phyloP scores from a whole-genome alignment of 2,329 filamentous ascomycete genomes.

The Ascochyta lentis region DNA sequence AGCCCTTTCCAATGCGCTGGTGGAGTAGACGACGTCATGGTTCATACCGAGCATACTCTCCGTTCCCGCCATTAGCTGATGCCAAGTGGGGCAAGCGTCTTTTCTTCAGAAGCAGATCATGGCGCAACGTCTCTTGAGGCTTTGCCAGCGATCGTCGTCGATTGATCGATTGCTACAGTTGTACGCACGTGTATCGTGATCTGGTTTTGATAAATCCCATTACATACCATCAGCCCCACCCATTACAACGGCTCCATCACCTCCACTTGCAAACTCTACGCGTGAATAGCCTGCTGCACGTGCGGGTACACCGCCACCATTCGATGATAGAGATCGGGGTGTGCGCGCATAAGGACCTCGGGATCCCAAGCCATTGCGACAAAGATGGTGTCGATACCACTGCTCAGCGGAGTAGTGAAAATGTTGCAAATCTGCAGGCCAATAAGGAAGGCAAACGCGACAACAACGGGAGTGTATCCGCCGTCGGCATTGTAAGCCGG shows the following conservation, averaged over 20 bases:
- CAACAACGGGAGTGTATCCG: slow-evolving; percentile 75
- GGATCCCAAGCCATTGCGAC: slow-evolving; percentile 75
- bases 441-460: slow-evolving; percentile 87
- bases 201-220: slow-evolving; percentile 9
- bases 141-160: slow-evolving; percentile 16
- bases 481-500: slow-evolving; percentile 75
- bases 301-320: slow-evolving; percentile 85
- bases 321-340: slow-evolving; percentile 79
- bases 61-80: slow-evolving; percentile 31
- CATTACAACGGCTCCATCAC: slow-evolving; percentile 2
- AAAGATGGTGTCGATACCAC: slow-evolving; percentile 91
- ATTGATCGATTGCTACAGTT: slow-evolving; percentile 12
- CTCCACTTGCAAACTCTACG: slow-evolving; percentile 30
- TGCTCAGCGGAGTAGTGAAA: slow-evolving; percentile 86
- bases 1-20: slow-evolving; percentile 11
- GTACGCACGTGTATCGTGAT: slow-evolving; percentile 18
- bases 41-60: slow-evolving; percentile 18
- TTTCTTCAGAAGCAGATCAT: slow-evolving; percentile 7
- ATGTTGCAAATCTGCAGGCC: slow-evolving; percentile 89
- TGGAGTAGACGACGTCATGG: slow-evolving; percentile 33
- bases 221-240: slow-evolving; percentile 12
- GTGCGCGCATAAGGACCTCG: slow-evolving; percentile 78
- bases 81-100: slow-evolving; percentile 32
- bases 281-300: slow-evolving; percentile 79
- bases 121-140: slow-evolving; percentile 12